These are phyloP conservation scores for Alternaria angustiovoidea DNA, from an alignment of 2,329 filamentous ascomycete species.

Conservation along the genomic window DNA sequence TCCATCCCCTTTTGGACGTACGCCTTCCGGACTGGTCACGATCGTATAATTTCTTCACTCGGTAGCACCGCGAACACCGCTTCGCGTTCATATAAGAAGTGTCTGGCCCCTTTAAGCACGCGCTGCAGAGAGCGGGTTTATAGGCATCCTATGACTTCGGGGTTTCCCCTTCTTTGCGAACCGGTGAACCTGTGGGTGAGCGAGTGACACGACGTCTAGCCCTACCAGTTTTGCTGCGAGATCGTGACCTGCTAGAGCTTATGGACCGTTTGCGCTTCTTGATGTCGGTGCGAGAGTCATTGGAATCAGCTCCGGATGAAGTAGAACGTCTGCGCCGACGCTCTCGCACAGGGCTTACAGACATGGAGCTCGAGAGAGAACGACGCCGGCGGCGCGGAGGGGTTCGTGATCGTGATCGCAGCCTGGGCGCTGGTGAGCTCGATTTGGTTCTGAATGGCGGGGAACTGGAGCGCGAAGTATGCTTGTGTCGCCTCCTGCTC, in stretches of 20 bases:
- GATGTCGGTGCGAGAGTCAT: slow-evolving; percentile 60
- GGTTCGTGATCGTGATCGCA: slow-evolving; percentile 44
- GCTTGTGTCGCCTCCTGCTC: slow-evolving; percentile 38
- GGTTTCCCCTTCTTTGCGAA: slow-evolving; percentile 12
- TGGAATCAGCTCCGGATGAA: slow-evolving; percentile 53
- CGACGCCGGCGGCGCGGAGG: slow-evolving; percentile 47
- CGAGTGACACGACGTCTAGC: slow-evolving; percentile 29
- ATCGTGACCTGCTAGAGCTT: slow-evolving; percentile 51
- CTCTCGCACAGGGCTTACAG: slow-evolving; percentile 51
- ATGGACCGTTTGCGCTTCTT: slow-evolving; percentile 55
- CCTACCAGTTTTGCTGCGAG: slow-evolving; percentile 29
- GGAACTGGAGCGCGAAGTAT: slow-evolving; percentile 59
- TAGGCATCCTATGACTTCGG: slow-evolving; percentile 21
- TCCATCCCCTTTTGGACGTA: background rate
- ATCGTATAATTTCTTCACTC: background rate
- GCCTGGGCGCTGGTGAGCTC: slow-evolving; percentile 64
- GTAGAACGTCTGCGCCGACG: slow-evolving; percentile 55
- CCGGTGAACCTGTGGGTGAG: slow-evolving; percentile 30
- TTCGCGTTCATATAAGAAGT: background rate
- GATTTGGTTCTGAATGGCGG: slow-evolving; percentile 55
- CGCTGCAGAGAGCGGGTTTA: background rate
- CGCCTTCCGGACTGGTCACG: too few species aligned
- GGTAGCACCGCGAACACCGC: background rate
- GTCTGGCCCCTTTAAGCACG: background rate
- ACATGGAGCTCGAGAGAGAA: slow-evolving; percentile 50